Conservation (phyloP, 2,329 filamentous ascomycete genomes). For the Cladosporium velox region DNA sequence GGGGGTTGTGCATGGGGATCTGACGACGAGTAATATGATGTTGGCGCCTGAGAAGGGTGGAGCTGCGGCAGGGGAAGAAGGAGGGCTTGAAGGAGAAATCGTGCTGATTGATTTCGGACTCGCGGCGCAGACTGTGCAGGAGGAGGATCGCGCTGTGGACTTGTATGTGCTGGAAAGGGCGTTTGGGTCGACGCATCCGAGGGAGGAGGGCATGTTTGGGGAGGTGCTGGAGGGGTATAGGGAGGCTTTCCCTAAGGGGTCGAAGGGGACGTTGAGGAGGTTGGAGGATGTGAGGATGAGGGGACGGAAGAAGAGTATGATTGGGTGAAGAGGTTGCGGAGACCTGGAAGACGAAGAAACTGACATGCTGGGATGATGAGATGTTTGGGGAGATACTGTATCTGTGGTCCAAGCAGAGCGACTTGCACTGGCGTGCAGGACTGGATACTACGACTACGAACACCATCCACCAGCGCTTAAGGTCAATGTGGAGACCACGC, state of each 20-base stretch:
- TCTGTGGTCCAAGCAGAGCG: no score
- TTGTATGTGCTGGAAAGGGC: slow-evolving; percentile 93
- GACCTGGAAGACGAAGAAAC: not conserved
- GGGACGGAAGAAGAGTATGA: slow-evolving; percentile 94
- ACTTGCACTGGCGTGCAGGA: not conserved
- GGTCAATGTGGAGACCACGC: no score
- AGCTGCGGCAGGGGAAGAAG: slow-evolving; percentile 24
- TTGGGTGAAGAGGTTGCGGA: slow-evolving; percentile 63
- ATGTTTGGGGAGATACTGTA: no score
- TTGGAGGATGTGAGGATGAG: slow-evolving; percentile 91
- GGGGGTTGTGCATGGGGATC: slow-evolving; percentile 90
- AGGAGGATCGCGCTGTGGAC: slow-evolving; percentile 94
- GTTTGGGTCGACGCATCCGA: slow-evolving; percentile 91
- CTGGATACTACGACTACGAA: not conserved
- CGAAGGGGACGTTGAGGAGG: slow-evolving; percentile 71
- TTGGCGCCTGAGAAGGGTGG: slow-evolving; percentile 50
- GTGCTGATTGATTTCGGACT: slow-evolving; percentile 95
- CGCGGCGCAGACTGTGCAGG: slow-evolving; percentile 74
- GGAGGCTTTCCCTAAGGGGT: slow-evolving; percentile 67
- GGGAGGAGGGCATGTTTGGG: slow-evolving; percentile 79
- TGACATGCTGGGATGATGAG: not conserved
- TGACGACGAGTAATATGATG: slow-evolving; percentile 98
- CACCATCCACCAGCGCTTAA: not conserved
- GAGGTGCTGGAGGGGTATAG: slow-evolving; percentile 75
- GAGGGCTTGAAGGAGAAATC: slow-evolving; percentile 63